These are phyloP conservation scores for Metarhizium brunneum DNA, from an alignment of 2,329 filamentous ascomycete species.

Conservation along the genomic window DNA sequence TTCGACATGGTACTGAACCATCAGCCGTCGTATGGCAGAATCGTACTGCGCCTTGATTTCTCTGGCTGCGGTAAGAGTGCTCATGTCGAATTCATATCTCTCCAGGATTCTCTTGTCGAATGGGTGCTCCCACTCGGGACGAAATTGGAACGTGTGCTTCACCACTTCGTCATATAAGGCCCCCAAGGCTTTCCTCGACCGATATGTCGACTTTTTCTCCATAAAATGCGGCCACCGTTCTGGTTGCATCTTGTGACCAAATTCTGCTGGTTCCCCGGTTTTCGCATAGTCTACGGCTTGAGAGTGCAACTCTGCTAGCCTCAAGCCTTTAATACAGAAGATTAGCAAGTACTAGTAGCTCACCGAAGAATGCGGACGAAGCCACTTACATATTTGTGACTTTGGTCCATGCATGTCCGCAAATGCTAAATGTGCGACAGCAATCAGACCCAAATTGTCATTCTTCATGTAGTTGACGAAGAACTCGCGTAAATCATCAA, in stretches of 20 bases:
- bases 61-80: slow-evolving; percentile 48
- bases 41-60: slow-evolving; percentile 74
- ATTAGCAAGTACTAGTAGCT: slow-evolving; percentile 1
- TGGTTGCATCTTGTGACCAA: slow-evolving; percentile 53
- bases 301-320: slow-evolving; percentile 74
- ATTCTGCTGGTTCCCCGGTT: slow-evolving; percentile 67
- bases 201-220: slow-evolving; percentile 59
- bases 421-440: slow-evolving; percentile 68
- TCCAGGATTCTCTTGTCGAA: slow-evolving; percentile 71
- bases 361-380: neutral
- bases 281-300: slow-evolving; percentile 92
- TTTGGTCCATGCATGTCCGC: slow-evolving; percentile 65
- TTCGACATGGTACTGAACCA: slow-evolving; percentile 73
- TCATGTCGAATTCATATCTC: slow-evolving; percentile 46
- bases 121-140: slow-evolving; percentile 57
- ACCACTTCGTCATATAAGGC: slow-evolving; percentile 69
- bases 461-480: slow-evolving; percentile 93
- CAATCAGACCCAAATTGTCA: slow-evolving; percentile 71
- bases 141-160: slow-evolving; percentile 51
- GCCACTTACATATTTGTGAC: slow-evolving; percentile 51
- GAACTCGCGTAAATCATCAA: slow-evolving; percentile 69
- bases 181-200: slow-evolving; percentile 65
- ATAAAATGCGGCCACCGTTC: slow-evolving; percentile 76
- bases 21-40: slow-evolving; percentile 62
- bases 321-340: slow-evolving; percentile 37